Evolutionary conservation across 2,329 filamentous ascomycete genomes (phyloP).

Genomic region (Leptographium radiaticola): DNA sequence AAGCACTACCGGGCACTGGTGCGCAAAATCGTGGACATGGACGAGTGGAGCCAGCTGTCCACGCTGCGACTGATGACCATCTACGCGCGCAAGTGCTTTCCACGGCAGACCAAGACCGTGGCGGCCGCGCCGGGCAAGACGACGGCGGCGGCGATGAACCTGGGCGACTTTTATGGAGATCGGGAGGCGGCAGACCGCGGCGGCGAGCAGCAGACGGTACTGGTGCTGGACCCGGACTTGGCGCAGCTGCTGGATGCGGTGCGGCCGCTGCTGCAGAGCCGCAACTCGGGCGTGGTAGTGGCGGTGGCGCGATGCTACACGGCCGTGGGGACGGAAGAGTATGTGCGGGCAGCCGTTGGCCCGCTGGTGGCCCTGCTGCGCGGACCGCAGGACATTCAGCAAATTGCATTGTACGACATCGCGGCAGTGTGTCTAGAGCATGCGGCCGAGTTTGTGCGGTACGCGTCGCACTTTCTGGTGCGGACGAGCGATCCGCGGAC

Average conservation of each 20-base stretch:
- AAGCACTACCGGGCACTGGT: conserved; percentile 76
- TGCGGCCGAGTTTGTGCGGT: conserved; percentile 73
- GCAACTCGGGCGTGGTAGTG: conserved; percentile 85
- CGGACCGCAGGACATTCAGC: conserved; percentile 74
- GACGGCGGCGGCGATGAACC: conserved; percentile 29
- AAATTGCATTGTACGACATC: conserved; percentile 86
- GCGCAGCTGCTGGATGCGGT: conserved; percentile 68
- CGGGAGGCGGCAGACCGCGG: conserved; percentile 23
- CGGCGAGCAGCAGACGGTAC: conserved; percentile 35
- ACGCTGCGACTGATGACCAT: conserved; percentile 68
- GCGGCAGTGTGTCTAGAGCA: conserved; percentile 74
- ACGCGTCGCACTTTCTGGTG: conserved; percentile 81
- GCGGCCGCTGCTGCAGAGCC: conserved; percentile 75
- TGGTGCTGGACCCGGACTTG: conserved; percentile 68
- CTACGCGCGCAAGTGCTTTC: conserved; percentile 83
- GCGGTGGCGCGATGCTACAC: conserved; percentile 77
- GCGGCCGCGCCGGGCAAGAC: not conserved
- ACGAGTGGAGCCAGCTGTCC: conserved; percentile 92
- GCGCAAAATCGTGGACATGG: conserved; percentile 93
- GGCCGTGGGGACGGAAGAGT: conserved; percentile 67
- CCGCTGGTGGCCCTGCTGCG: conserved; percentile 78
- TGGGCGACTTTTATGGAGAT: conserved; percentile 76
- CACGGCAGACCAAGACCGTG: conserved; percentile 46
- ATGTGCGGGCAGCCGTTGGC: conserved; percentile 63
- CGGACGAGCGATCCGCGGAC: conserved; percentile 64